These are phyloP conservation scores for Hypoxylon rubiginosum DNA, from an alignment of 2,329 filamentous ascomycete genomes.

Conservation along the genomic window DNA sequence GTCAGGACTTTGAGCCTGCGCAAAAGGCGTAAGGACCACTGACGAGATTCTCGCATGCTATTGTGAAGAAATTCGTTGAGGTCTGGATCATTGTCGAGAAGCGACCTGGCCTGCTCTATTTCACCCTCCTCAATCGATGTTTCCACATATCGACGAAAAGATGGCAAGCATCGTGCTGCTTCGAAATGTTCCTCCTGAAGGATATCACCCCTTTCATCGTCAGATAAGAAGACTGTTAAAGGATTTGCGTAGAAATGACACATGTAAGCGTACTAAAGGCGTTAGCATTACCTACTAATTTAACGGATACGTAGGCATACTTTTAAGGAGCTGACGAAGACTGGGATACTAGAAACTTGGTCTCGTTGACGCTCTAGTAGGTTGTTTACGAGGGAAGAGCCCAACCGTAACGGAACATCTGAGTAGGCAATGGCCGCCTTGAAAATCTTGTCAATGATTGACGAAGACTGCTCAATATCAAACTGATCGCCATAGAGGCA, in stretches of 20 bases:
- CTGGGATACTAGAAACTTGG: slow-evolving; percentile 81
- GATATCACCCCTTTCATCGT: slow-evolving; percentile 49
- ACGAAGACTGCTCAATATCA: slow-evolving; percentile 79
- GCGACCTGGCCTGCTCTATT: slow-evolving; percentile 59
- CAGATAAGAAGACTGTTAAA: slow-evolving; percentile 72
- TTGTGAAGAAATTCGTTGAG: slow-evolving; percentile 59
- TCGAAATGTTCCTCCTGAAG: slow-evolving; percentile 74
- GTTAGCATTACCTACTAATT: slow-evolving; percentile 43
- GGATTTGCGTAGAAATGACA: slow-evolving; percentile 86
- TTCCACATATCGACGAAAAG: slow-evolving; percentile 73
- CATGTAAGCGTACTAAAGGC: slow-evolving; percentile 81
- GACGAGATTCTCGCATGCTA: slow-evolving; percentile 54
- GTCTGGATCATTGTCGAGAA: slow-evolving; percentile 72
- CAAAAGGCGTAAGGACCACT: slow-evolving; percentile 60
- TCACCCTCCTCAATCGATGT: slow-evolving; percentile 59
- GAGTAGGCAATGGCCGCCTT: slow-evolving; percentile 71
- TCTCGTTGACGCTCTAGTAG: slow-evolving; percentile 81
- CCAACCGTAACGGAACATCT: slow-evolving; percentile 71
- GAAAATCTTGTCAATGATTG: slow-evolving; percentile 80
- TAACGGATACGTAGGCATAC: slow-evolving; percentile 55
- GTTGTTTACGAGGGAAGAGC: slow-evolving; percentile 71
- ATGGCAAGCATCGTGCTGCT: slow-evolving; percentile 75
- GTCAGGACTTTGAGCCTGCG: slow-evolving; percentile 63
- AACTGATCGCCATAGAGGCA: slow-evolving; percentile 79
- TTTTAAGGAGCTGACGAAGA: slow-evolving; percentile 78